Conservation (phyloP, 495 filamentous ascomycete genomes). For the Trichocladium uniseriatum region DNA sequence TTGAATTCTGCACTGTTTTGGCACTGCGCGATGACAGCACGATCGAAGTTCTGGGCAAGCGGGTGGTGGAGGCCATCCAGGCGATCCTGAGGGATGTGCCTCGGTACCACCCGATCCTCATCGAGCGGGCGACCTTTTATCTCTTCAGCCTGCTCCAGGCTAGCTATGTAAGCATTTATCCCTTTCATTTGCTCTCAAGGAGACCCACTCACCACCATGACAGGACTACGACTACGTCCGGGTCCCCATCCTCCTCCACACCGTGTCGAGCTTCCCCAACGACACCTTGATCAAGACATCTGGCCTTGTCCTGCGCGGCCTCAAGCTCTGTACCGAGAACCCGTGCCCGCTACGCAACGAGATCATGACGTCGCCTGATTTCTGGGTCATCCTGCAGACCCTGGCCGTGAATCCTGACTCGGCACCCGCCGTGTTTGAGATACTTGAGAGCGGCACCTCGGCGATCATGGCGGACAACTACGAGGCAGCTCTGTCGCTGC, state of each 20-base stretch:
- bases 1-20: constrained; percentile 82
- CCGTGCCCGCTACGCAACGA: constrained; percentile 73
- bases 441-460: constrained; percentile 66
- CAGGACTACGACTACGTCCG: constrained; percentile 85
- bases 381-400: constrained; percentile 84
- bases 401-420: constrained; percentile 59
- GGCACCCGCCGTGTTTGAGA: constrained; percentile 69
- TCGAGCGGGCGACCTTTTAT: constrained; percentile 80
- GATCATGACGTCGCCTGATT: constrained; percentile 91
- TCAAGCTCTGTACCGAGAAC: constrained; percentile 68
- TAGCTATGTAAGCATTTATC: constrained; percentile 62
- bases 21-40: constrained; percentile 68
- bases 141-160: constrained; percentile 72
- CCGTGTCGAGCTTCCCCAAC: constrained; percentile 76
- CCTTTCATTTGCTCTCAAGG: background rate
- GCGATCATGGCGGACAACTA: constrained; percentile 94
- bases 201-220: constrained; percentile 14
- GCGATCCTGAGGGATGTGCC: constrained; percentile 67
- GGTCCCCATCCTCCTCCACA: constrained; percentile 85
- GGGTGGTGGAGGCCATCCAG: constrained; percentile 70
- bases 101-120: constrained; percentile 66
- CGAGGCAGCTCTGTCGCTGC: constrained; percentile 67
- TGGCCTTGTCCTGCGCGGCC: constrained; percentile 62
- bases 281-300: constrained; percentile 68
- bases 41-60: constrained; percentile 61